Evolutionary conservation across 352 stramenopile species (phyloP), one percentile per base, ranked within the genome.

Genomic region (Globisporangium cylindrosporum): DNA sequence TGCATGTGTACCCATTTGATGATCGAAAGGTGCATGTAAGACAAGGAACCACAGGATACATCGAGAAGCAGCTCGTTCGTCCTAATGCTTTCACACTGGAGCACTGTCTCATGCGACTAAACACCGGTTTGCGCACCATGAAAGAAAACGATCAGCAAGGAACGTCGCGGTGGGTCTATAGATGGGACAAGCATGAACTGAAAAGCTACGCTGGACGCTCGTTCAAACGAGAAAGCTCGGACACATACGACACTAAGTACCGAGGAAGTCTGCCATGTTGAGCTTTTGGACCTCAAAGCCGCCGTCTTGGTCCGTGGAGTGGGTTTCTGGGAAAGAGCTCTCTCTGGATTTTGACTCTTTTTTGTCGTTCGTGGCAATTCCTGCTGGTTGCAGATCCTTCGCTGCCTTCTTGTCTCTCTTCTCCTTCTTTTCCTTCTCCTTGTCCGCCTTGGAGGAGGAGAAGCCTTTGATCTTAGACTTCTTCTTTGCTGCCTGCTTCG

Each of bases 251-350:
- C 24, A n/a, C 53, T 69, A 71, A 14, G 46, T 22, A 15, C 84
- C 77, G 6, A 93, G 73, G 70, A 94, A 94, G 18, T 80, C 80
- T 20, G 80, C 72, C 84, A 91, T 94, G 64, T 92, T 85, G 62
- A 91, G 81, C 27, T 81, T 90, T 56, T 93, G 83, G 15, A 93
- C 86, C 25, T 79, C 78, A 66, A 93, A 93, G 27, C 71, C 79
- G 55, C 60, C 61, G 22, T 89, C 82, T 25, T 64, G 59, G 24
- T 90, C 76, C 2, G 71, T 53, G 29, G 79, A 69, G 20, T 72
- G 49, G 41, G 29, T 46, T 29, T 70, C 79, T 15, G 71, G 78
- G 64, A 88, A 82, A 4, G 80, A 81, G 58, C 59, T 75, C 36
- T 76, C 78, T 25, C 73, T 72, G 3, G 76, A 74, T 10, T 66